Percentiles rank a stretch among this genome's conserved stretches.
These are phyloP conservation scores for Diospyros lotus DNA, from an alignment of 148 eudicot genomes.

Conservation along the genomic window DNA sequence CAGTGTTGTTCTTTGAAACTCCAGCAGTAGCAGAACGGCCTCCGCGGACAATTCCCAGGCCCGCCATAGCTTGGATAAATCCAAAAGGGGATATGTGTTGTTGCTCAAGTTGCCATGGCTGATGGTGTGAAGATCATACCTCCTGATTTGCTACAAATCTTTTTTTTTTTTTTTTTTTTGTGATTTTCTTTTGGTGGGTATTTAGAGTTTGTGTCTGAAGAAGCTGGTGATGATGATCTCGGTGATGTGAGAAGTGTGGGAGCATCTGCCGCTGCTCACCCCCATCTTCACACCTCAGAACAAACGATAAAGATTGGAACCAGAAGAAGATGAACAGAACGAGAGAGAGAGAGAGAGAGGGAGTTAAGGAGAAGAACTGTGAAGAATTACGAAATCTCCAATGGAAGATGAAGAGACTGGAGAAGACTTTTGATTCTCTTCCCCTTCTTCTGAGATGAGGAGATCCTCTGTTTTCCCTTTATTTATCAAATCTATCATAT, in stretches of 20 bases:
- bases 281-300: too few species aligned
- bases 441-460: too few species aligned
- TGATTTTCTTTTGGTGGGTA: neutral
- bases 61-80: conserved; percentile 33
- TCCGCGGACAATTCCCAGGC: conserved; percentile 20
- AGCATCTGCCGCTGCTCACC: conserved; percentile 48
- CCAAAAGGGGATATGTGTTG: conserved; percentile 1
- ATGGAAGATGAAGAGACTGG: too few species aligned
- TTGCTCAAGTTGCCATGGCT: neutral
- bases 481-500: too few species aligned
- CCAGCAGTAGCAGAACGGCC: conserved; percentile 18
- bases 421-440: too few species aligned
- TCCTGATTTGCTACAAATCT: neutral
- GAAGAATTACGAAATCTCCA: too few species aligned
- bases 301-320: too few species aligned
- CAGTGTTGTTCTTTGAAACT: neutral
- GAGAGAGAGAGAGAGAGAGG: too few species aligned
- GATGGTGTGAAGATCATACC: neutral
- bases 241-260: conserved; percentile 79
- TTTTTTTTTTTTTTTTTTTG: neutral
- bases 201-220: conserved; percentile 60
- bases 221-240: conserved; percentile 88
- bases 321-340: too few species aligned
- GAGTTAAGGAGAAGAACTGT: too few species aligned
- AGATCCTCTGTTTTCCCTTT: too few species aligned